phyloP scores from a whole-genome alignment of 2,329 filamentous ascomycete genomes.

The Camptophora hylomeconis region DNA sequence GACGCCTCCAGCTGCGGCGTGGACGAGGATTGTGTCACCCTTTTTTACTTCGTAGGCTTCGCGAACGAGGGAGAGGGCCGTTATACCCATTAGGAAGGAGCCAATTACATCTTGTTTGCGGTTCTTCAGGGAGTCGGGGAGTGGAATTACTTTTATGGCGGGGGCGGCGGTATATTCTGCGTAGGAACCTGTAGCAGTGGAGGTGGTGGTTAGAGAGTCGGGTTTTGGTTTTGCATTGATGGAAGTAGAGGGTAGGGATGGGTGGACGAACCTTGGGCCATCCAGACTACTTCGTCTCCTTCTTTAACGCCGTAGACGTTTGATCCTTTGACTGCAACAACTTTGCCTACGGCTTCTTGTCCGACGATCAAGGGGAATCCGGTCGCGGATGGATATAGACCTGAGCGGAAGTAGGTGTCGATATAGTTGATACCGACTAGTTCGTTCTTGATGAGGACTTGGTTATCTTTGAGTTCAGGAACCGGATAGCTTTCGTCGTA shows the following conservation, averaged over 20 bases:
- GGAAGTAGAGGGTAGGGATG: no score
- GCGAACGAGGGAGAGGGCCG: conserved; percentile 63
- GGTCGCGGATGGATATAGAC: conserved; percentile 56
- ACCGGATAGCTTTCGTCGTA: conserved; percentile 59
- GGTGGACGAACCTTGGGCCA: conserved; percentile 26
- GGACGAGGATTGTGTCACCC: conserved; percentile 73
- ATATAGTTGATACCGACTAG: conserved; percentile 78
- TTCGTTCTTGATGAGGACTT: conserved; percentile 70
- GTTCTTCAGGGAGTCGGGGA: conserved; percentile 50
- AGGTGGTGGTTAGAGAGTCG: background rate
- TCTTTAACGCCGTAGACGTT: conserved; percentile 42
- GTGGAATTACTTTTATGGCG: conserved; percentile 41
- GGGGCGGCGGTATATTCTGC: conserved; percentile 46
- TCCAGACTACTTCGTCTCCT: conserved; percentile 61
- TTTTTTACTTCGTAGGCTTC: conserved; percentile 59
- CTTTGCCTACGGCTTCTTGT: conserved; percentile 61
- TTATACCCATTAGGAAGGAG: conserved; percentile 63
- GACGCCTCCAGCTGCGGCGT: conserved; percentile 78
- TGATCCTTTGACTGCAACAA: conserved; percentile 47
- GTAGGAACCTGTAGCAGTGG: conserved; percentile 31
- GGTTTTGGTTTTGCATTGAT: no score
- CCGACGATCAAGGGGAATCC: conserved; percentile 63
- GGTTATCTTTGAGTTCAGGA: conserved; percentile 51
- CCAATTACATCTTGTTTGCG: conserved; percentile 57
- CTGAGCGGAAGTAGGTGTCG: conserved; percentile 81